Percentiles rank a stretch among this genome's conserved stretches.
These are phyloP conservation scores for Calcarisporium arbuscula DNA, from an alignment of 2,329 filamentous ascomycete species.

Conservation along the genomic window DNA sequence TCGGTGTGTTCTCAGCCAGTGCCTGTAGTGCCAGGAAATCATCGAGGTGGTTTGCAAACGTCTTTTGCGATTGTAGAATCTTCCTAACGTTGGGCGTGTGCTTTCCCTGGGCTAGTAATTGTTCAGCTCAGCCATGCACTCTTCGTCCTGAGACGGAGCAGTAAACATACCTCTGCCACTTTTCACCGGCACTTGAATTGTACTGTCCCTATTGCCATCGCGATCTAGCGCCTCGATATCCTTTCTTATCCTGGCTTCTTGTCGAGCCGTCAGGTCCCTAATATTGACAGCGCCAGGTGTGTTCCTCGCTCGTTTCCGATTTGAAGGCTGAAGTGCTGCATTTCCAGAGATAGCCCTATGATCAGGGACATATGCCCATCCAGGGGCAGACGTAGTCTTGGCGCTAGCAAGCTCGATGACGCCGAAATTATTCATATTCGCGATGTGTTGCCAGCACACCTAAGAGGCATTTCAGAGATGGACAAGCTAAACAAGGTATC, in stretches of 20 bases:
- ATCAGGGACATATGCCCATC: conserved; percentile 90
- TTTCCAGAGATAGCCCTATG: conserved; percentile 50
- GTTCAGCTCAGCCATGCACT: background rate
- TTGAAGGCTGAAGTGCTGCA: conserved; percentile 43
- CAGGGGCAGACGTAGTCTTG: conserved; percentile 65
- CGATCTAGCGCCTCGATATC: conserved; percentile 77
- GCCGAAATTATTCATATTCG: conserved; percentile 59
- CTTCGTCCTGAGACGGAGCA: background rate
- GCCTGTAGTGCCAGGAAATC: conserved; percentile 64
- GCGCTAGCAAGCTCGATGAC: conserved; percentile 76
- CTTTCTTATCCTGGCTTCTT: conserved; percentile 74
- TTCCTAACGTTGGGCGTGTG: conserved; percentile 66
- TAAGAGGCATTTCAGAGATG: too few relatives aligned
- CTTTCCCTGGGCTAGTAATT: conserved; percentile 39
- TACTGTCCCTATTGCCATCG: conserved; percentile 67
- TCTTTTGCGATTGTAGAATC: conserved; percentile 75
- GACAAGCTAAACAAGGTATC: too few relatives aligned
- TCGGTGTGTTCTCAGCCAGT: conserved; percentile 32
- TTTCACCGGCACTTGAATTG: conserved; percentile 62
- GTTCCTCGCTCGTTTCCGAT: conserved; percentile 67
- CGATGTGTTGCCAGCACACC: background rate
- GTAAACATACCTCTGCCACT: conserved; percentile 32
- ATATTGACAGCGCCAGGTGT: conserved; percentile 41
- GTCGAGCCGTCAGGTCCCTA: conserved; percentile 69
- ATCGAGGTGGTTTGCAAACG: conserved; percentile 75